Base-by-base conservation (phyloP, 176 grass and related monocot species). In the Triticum turgidum region DNA sequence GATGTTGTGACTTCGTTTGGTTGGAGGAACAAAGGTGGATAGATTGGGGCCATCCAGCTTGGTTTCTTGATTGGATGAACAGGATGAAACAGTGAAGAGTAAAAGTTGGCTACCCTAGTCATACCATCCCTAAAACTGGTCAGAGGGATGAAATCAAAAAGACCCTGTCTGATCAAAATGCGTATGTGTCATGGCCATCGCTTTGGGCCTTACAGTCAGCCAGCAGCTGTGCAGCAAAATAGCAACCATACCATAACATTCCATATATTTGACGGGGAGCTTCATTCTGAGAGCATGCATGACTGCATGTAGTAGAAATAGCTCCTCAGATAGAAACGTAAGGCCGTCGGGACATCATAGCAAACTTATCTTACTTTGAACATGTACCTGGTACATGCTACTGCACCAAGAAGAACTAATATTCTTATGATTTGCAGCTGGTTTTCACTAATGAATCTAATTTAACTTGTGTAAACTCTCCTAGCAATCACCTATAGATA, bases 321-420 rank as follows among this genome's bases (percentile, higher is more conserved):
- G 67, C 32, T 71, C 47, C 22, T 61, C 52, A 30, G 14, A 11
- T 62, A 27, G 9, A 73, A 62, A 1, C 42, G 21, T 73, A 83
- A 47, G 61, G 56, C 14, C 21, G 38, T 33, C 20, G 13, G 24
- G 44, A 69, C 3, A 66, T 69, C 51, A 22, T 59, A 29, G 1
- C 49, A 68, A 78, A 80, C 70, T n/a, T 80, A 65, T 80, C 56
- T 56, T 65, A 56, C 47, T 29, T 29, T 62, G 22, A 45, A 82
- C 38, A 54, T 18, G 82, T 54, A 54, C 51, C 51, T 54, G 24
- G 30, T 1, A 41, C 11, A 52, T 70, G 32, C 45, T 18, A 72
- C 22, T 69, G n/a, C 56, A 61, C 0, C 56, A 72, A 81, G 66
- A 56, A 58, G 33, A 33, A 71, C 17, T 10, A 17, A 33, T 81